phyloP scores from a whole-genome alignment of 2,329 filamentous ascomycete genomes.

The Aspergillus sp. region DNA sequence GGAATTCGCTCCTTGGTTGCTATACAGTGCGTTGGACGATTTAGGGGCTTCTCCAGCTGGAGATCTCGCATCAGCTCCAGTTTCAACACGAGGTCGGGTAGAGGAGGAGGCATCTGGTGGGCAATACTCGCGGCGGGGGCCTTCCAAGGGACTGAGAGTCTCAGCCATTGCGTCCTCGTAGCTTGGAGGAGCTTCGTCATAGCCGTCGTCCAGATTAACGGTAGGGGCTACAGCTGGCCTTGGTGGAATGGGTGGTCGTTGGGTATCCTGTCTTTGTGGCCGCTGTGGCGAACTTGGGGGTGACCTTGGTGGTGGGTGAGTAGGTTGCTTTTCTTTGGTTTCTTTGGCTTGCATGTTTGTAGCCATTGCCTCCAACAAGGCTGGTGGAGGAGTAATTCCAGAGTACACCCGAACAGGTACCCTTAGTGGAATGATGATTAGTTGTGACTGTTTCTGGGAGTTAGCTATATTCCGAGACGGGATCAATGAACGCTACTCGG shows the following conservation, averaged over 20 bases:
- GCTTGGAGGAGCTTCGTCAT: slow-evolving; percentile 82
- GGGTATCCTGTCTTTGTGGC: slow-evolving; percentile 21
- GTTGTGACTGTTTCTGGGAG: slow-evolving; percentile 59
- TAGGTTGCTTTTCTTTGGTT: slow-evolving; percentile 21
- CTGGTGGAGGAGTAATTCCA: slow-evolving; percentile 77
- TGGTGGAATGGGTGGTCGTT: slow-evolving; percentile 43
- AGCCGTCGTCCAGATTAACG: slow-evolving; percentile 23
- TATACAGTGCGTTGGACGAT: slow-evolving; percentile 22
- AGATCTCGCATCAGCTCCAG: slow-evolving; percentile 39
- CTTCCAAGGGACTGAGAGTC: slow-evolving; percentile 71
- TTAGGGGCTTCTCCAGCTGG: slow-evolving; percentile 34
- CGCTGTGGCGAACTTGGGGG: no score
- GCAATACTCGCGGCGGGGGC: slow-evolving; percentile 58
- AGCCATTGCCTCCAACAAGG: slow-evolving; percentile 68
- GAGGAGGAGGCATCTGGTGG: slow-evolving; percentile 39
- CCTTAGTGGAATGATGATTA: slow-evolving; percentile 74
- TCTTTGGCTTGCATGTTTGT: slow-evolving; percentile 27
- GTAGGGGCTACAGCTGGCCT: slow-evolving; percentile 31
- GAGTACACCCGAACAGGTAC: slow-evolving; percentile 82
- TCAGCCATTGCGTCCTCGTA: slow-evolving; percentile 92
- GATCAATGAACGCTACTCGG: neutral
- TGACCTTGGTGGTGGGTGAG: slow-evolving; percentile 17
- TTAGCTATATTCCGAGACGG: slow-evolving; percentile 17
- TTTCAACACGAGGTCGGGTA: slow-evolving; percentile 27
- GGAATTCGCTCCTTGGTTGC: slow-evolving; percentile 24